Evolutionary conservation across 2,329 filamentous ascomycete species (phyloP), one percentile per base, ranked within the genome.

Genomic region (Cylindrodendrum hubeiense): DNA sequence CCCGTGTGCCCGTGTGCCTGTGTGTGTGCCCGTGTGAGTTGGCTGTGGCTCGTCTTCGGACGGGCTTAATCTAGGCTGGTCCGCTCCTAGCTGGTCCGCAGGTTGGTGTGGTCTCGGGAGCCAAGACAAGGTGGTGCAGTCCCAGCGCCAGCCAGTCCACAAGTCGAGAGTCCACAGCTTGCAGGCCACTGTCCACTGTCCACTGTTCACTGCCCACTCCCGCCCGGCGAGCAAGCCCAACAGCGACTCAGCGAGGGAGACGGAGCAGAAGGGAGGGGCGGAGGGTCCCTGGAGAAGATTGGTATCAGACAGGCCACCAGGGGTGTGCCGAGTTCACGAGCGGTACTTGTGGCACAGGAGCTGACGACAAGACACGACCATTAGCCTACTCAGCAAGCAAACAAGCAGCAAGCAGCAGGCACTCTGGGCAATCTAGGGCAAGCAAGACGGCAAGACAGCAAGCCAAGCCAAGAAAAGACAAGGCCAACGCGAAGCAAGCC

Each of bases 1-100:
- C 9, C 30, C 22, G 49, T 19, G 43, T 26, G 54, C 15, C 37
- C 30, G 54, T 41, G 49, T 47, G 54, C 50, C 41, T 50, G 51
- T 19, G 52, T 39, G 28, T 33, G 49, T 53, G 50, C 49, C 41
- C 19, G 55, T 30, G 44, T 49, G 44, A 53, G 55, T 60, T 47
- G 56, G 22, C 37, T 37, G 46, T 52, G 44, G 37, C 26, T 44
- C 17, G 51, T 62, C 34, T 41, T 21, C 43, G 24, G 47, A 39
- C 49, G 43, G 46, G 60, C 19, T 54, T 24, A 43, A 56, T 51
- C 60, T 43, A 28, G 33, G 39, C 47, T 43, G 60, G 8, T 24
- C 49, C 44, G 60, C 52, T 44, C 46, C 28, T 30, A 15, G 39
- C 28, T 44, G 17, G 28, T 34, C 52, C 34, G 49, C n/a, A 24